Base-by-base conservation (phyloP, 805 yeast genomes). In the Candida jianshihensis region DNA sequence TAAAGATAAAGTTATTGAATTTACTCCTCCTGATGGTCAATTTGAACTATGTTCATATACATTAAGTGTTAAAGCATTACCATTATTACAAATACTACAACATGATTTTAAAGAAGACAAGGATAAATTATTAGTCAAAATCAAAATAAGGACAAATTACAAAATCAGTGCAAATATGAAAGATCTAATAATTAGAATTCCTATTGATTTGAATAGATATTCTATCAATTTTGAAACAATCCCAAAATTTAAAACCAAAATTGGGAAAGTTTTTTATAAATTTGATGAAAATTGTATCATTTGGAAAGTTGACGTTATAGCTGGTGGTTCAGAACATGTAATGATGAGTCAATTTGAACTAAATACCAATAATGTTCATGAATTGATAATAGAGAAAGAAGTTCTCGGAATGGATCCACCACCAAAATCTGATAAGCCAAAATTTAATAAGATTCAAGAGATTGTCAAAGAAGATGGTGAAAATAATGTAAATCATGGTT, bases 11-110 rank as follows among this genome's bases (percentile, higher is more conserved):
- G 59, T 76, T 38, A 75, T 89, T 22, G 74, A 79, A 20, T 89
- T 88, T 55, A 75, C 82, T 14, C 96, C 97, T 13, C 96, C 96
- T 1, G 96, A 87, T 64, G 96, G 96, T 1, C 75, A 75, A 45
- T 86, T 85, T 54, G 75, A 77, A 22, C 69, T 87, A 26, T 62
- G 66, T 36, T 49, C 53, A 34, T 64, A 64, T 30, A 54, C 56
- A 26, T 39, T 63, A 44, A 75, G 84, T 2, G 43, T 61, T 29
- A 49, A 57, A 6, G 55, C 63, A 33, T 36, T 33, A 28, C 53
- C 41, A 21, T 11, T 34, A 2, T 13, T 40, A 4, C 35, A 40
- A 20, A 18, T 40, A 11, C 5, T 28, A 17, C 15, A 26, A 5
- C 33, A 31, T 18, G 24, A 36, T 15, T 33, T 27, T n/a, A 21